phyloP scores from a whole-genome alignment of 306 rosid genomes.

The Pterocarpus santalinus region DNA sequence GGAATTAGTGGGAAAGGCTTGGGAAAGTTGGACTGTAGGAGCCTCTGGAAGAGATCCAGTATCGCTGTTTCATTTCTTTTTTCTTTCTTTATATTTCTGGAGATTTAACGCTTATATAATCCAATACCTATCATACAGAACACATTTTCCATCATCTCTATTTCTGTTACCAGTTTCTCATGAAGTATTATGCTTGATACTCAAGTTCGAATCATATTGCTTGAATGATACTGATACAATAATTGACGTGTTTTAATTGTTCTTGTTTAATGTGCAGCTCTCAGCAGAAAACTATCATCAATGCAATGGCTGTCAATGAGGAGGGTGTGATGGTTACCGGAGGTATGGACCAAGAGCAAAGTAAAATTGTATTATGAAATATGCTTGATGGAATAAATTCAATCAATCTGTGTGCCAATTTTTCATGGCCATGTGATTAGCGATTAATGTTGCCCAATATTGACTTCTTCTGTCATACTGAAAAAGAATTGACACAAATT shows the following conservation, averaged over 20 bases:
- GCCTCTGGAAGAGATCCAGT: no score
- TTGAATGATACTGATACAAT: background rate
- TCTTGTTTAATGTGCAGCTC: conserved; percentile 64
- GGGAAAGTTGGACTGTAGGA: no score
- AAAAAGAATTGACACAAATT: conserved; percentile 7
- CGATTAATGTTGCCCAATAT: background rate
- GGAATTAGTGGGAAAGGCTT: no score
- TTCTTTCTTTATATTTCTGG: no score
- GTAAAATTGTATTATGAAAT: background rate
- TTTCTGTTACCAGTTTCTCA: no score
- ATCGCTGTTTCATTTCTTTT: no score
- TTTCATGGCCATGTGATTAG: conserved; percentile 10
- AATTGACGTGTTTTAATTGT: conserved; percentile 28
- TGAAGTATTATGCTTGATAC: background rate
- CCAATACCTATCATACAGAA: no score
- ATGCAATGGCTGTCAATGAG: conserved; percentile 96
- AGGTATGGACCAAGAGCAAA: conserved; percentile 63
- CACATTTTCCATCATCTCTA: no score
- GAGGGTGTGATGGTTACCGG: conserved; percentile 97
- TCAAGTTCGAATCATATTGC: background rate
- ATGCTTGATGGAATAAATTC: conserved; percentile 20
- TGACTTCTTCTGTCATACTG: conserved; percentile 5
- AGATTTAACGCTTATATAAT: no score
- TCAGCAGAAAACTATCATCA: conserved; percentile 96
- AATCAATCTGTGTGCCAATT: conserved; percentile 4